Base-by-base conservation (phyloP, 2,329 filamentous ascomycete species). In the Fusarium sp. region DNA sequence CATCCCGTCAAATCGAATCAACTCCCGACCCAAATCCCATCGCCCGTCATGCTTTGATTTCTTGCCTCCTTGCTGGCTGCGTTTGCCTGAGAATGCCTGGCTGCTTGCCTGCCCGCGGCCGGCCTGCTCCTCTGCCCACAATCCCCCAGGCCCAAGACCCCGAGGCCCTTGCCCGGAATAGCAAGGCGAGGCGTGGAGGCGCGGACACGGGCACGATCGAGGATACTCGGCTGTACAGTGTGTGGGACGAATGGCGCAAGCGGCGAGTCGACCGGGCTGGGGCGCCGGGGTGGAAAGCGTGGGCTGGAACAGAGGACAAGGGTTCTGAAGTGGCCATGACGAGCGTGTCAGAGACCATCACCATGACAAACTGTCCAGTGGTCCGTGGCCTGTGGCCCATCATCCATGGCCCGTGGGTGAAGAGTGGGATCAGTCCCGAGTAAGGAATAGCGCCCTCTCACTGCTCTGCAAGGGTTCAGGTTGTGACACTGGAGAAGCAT, bases 211-310 rank as follows among this genome's bases (percentile, higher is more conserved):
- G 59, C 71, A 63, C 70, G 64, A 74, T 74, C 68, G 69, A 69
- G 68, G 61, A 62, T 72, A 71, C 69, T 75, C 73, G 72, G 73
- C 71, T 73, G 69, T 73, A 73, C 73, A 75, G 67, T 69, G 72
- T 74, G 73, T 75, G 73, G 73, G 73, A 75, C 73, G 72, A 49
- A 75, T 75, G 73, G 73, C 73, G 73, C 73, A 73, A 75, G 73
- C 69, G 64, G 58, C 64, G 63, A 72, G 65, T 68, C 67, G 70
- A 71, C 71, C 57, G 64, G 70, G 62, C 62, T 71, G 71, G 73
- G 71, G 69, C 65, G 58, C 65, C 56, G 61, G 68, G 72, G 68
- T 72, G 56, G 53, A 65, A 69, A 71, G 65, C 61, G 62, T 69
- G 68, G 68, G 68, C 68, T 71, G 63, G 68, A 55, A 62, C 60